A percentile compares a stretch with the other conserved stretches of the same genome.
phyloP scores from a whole-genome alignment of 805 yeast genomes.

The Grigorovia yakushimaensis region DNA sequence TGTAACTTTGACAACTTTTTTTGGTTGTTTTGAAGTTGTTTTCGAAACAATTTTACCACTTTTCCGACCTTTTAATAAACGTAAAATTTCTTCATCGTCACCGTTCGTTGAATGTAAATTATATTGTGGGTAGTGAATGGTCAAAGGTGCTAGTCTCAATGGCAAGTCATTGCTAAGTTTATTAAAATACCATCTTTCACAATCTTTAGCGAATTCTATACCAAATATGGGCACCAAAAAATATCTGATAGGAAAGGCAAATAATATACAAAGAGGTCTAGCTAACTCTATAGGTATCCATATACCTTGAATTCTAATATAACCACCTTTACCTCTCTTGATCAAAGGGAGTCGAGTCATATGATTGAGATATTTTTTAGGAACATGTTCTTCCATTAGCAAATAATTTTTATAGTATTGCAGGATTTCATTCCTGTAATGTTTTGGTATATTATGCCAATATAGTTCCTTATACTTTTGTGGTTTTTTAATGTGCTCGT shows the following conservation, averaged over 20 bases:
- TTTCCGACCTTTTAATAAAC: background rate
- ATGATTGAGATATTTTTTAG: slow-evolving; percentile 6
- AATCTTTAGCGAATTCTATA: slow-evolving; percentile 38
- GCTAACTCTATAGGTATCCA: slow-evolving; percentile 77
- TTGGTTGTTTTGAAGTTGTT: background rate
- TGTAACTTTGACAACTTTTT: background rate
- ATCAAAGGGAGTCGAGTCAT: slow-evolving; percentile 18
- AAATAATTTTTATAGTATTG: background rate
- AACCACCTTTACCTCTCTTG: slow-evolving; percentile 83
- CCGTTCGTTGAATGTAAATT: background rate
- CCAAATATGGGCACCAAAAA: slow-evolving; percentile 79
- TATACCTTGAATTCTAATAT: slow-evolving; percentile 85
- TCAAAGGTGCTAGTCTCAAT: background rate
- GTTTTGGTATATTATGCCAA: background rate
- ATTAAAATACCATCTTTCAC: slow-evolving; percentile 14
- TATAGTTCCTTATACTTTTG: slow-evolving; percentile 1
- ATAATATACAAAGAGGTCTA: slow-evolving; percentile 53
- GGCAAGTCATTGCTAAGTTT: background rate
- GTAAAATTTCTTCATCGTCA: background rate
- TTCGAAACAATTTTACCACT: background rate
- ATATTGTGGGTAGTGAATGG: background rate
- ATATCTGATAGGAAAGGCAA: slow-evolving; percentile 69
- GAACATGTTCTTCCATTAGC: background rate
- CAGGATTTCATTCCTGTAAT: background rate
- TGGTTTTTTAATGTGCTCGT: background rate